A percentile compares a stretch with the other conserved stretches of the same genome.
Conservation (phyloP, 2,329 filamentous ascomycete species). For the Tothia fuscella region DNA sequence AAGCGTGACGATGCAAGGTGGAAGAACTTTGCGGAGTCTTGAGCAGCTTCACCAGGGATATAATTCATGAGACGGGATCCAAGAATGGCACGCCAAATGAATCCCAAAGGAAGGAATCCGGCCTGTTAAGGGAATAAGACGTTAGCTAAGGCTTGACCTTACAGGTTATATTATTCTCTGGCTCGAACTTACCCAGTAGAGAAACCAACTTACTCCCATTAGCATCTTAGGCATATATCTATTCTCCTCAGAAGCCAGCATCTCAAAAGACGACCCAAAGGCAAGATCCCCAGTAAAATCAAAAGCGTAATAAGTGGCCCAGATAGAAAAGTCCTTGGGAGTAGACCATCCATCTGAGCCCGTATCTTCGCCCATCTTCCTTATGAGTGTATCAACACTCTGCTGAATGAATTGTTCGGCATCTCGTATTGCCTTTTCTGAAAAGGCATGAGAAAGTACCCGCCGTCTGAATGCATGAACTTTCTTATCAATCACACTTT, state of each 20-base stretch:
- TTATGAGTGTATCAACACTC: constrained; percentile 23
- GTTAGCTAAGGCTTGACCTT: too few relatives aligned
- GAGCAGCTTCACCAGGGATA: too few relatives aligned
- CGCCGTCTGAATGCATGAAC: background rate
- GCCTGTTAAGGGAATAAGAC: too few relatives aligned
- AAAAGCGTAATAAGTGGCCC: background rate
- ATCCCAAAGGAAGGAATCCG: too few relatives aligned
- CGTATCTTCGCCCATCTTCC: constrained; percentile 16
- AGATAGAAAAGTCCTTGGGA: background rate
- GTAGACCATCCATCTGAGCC: background rate
- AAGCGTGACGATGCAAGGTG: too few relatives aligned
- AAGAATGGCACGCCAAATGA: too few relatives aligned
- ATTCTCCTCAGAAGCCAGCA: background rate
- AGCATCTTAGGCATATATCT: background rate
- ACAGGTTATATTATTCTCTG: too few relatives aligned
- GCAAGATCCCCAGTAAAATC: background rate
- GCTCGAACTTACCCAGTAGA: too few relatives aligned
- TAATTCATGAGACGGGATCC: too few relatives aligned
- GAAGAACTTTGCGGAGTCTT: too few relatives aligned
- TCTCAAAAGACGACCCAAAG: background rate
- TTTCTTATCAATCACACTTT: background rate
- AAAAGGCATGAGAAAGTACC: background rate
- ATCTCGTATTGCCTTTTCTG: constrained; percentile 12
- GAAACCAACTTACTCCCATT: too few relatives aligned
- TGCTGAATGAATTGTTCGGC: constrained; percentile 24